phyloP scores from a whole-genome alignment of 2,329 filamentous ascomycete species.

The Cytospora piceicola region DNA sequence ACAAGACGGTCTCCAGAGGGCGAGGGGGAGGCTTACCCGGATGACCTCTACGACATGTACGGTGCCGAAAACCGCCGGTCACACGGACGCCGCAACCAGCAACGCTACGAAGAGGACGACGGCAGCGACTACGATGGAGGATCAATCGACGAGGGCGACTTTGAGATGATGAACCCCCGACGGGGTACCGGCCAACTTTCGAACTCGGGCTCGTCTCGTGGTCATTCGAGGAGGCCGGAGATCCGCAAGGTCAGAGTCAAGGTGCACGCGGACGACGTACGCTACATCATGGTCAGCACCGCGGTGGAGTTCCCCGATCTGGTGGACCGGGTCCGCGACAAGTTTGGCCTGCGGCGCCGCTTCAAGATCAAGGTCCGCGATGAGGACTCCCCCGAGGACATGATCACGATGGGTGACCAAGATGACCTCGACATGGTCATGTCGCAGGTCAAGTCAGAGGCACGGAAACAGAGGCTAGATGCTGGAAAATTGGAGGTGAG shows the following conservation, averaged over 20 bases:
- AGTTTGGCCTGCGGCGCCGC: conserved; percentile 76
- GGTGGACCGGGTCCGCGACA: conserved; percentile 78
- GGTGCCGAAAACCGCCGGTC: conserved; percentile 39
- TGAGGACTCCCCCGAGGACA: conserved; percentile 78
- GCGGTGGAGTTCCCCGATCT: conserved; percentile 77
- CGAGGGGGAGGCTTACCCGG: conserved; percentile 66
- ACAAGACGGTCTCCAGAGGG: conserved; percentile 47
- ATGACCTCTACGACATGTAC: conserved; percentile 72
- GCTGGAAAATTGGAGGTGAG: conserved; percentile 95
- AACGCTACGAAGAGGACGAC: conserved; percentile 75
- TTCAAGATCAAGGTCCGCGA: conserved; percentile 91
- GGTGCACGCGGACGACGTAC: conserved; percentile 86
- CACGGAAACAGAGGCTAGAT: conserved; percentile 74
- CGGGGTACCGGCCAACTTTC: conserved; percentile 46
- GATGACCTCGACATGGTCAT: conserved; percentile 93
- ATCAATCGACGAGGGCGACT: conserved; percentile 75
- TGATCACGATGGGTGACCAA: conserved; percentile 97
- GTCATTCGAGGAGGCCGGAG: conserved; percentile 64
- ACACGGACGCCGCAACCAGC: conserved; percentile 51
- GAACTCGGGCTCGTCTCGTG: conserved; percentile 53
- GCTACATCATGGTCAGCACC: conserved; percentile 85
- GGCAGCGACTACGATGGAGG: conserved; percentile 73
- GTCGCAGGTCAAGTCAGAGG: conserved; percentile 67
- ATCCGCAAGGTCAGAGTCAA: conserved; percentile 85
- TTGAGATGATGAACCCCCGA: conserved; percentile 72